Evolutionary conservation across 305 asterid genomes (phyloP).

Genomic region (Solanum aculeatissimum): DNA sequence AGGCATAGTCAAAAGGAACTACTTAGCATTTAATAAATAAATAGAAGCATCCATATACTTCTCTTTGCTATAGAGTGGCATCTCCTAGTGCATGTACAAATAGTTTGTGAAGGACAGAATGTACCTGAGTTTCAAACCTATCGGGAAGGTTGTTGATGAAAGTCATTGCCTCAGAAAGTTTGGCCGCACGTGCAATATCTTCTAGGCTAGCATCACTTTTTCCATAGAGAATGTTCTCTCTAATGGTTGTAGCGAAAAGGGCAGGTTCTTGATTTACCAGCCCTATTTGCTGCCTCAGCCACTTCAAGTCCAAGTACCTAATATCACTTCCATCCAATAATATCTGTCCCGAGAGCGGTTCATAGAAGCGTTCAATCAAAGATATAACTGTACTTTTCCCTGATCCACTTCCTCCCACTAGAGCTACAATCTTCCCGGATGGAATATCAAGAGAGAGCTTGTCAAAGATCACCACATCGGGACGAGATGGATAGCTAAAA

Average conservation of each 20-base stretch:
- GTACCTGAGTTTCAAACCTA: conserved; percentile 87
- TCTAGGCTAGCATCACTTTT: conserved; percentile 65
- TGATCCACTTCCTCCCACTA: conserved; percentile 97
- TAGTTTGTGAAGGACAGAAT: background rate
- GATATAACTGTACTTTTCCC: conserved; percentile 96
- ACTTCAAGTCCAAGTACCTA: conserved; percentile 61
- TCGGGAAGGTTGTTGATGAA: conserved; percentile 86
- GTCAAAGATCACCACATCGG: conserved; percentile 60
- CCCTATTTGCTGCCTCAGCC: conserved; percentile 86
- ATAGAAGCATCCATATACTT: background rate
- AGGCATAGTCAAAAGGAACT: background rate
- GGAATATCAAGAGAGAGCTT: conserved; percentile 68
- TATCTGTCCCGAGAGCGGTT: conserved; percentile 60
- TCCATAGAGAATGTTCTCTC: conserved; percentile 83
- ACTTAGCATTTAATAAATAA: background rate
- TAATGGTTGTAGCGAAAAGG: conserved; percentile 83
- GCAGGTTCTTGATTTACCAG: conserved; percentile 97
- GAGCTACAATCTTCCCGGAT: conserved; percentile 83
- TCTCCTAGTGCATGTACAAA: background rate
- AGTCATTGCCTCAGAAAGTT: conserved; percentile 82
- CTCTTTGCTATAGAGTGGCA: background rate
- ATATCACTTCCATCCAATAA: conserved; percentile 59
- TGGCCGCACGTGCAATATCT: conserved; percentile 73
- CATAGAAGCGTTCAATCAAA: conserved; percentile 87
- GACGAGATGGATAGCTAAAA: conserved; percentile 88